These are phyloP conservation scores for Scutellaria baicalensis DNA, from an alignment of 257 asterid genomes.

Conservation along the genomic window DNA sequence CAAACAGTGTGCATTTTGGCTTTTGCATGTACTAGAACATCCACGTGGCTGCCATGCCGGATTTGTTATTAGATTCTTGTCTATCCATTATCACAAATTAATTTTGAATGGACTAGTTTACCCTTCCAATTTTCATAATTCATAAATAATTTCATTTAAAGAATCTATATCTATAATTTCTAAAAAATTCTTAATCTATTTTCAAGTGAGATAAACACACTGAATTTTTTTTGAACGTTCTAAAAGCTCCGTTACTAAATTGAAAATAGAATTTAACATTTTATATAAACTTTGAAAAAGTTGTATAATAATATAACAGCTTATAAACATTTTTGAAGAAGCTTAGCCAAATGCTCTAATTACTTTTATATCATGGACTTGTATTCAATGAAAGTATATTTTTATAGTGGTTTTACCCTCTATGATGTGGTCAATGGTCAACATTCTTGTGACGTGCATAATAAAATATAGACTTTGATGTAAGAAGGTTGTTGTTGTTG, in stretches of 20 bases:
- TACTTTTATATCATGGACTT: not conserved
- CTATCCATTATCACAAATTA: not conserved
- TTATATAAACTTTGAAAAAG: too few species aligned
- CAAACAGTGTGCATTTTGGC: conserved; percentile 16
- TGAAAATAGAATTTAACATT: too few species aligned
- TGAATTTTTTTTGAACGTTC: too few species aligned
- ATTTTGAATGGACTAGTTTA: not conserved
- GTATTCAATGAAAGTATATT: not conserved
- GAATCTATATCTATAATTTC: too few species aligned
- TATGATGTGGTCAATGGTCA: not conserved
- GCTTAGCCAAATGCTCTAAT: too few species aligned
- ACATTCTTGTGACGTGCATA: conserved; percentile 6
- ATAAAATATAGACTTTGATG: not conserved
- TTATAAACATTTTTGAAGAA: too few species aligned
- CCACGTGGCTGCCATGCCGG: conserved; percentile 28
- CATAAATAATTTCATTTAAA: not conserved
- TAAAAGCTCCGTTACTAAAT: too few species aligned
- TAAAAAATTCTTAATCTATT: too few species aligned
- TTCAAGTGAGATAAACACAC: too few species aligned
- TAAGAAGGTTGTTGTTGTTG: conserved; percentile 1
- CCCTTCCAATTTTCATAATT: not conserved
- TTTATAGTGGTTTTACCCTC: too few species aligned
- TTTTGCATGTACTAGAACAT: conserved; percentile 14
- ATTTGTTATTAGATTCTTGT: conserved; percentile 9
- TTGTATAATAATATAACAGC: too few species aligned